Evolutionary conservation across 176 grass and related monocot species (phyloP).

Genomic region (Musa itinerans): DNA sequence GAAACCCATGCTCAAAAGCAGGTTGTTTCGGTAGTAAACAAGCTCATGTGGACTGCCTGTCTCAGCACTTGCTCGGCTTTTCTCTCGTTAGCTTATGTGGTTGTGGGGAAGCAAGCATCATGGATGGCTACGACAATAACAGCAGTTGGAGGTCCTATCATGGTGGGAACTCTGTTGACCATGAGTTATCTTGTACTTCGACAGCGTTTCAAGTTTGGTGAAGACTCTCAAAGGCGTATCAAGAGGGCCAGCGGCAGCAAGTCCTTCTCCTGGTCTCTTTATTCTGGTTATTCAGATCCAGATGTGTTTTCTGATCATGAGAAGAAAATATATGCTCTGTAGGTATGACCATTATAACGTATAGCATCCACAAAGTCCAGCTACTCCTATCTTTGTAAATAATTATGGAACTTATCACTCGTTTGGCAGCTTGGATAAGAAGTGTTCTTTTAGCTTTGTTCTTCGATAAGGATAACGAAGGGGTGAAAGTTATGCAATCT

Average conservation of each 20-base stretch:
- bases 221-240: slow-evolving; percentile 74
- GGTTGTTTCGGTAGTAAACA: slow-evolving; percentile 84
- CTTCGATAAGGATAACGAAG: neutral
- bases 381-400: neutral
- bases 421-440: neutral
- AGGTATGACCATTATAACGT: neutral
- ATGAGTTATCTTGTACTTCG: slow-evolving; percentile 73
- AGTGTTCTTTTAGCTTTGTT: neutral
- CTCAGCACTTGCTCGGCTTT: slow-evolving; percentile 81
- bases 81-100: slow-evolving; percentile 83
- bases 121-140: slow-evolving; percentile 90
- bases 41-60: slow-evolving; percentile 94
- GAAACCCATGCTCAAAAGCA: slow-evolving; percentile 86
- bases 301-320: slow-evolving; percentile 87
- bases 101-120: slow-evolving; percentile 60
- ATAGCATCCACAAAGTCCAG: neutral
- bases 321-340: slow-evolving; percentile 91
- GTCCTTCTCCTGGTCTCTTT: slow-evolving; percentile 88
- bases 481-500: neutral
- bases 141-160: slow-evolving; percentile 76
- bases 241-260: slow-evolving; percentile 76
- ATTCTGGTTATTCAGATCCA: slow-evolving; percentile 61
- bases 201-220: slow-evolving; percentile 58
- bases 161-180: slow-evolving; percentile 72
- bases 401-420: neutral